These are phyloP conservation scores for Notholithocarpus densiflorus DNA, from an alignment of 306 rosid species.

Conservation along the genomic window DNA sequence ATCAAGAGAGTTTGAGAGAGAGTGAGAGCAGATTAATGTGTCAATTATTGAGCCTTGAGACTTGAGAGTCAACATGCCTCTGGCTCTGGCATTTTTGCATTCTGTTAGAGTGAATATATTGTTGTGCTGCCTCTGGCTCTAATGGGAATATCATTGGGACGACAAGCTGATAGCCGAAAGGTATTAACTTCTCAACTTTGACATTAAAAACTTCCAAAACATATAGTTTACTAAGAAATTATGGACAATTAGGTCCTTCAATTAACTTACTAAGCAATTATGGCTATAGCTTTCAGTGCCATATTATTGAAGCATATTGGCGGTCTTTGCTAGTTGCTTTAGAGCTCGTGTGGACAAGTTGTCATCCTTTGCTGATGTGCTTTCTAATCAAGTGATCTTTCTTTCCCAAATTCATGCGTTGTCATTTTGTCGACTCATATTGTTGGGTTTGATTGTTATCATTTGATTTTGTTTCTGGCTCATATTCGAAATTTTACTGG, in stretches of 20 bases:
- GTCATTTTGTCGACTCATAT: background rate
- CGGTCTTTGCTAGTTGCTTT: constrained; percentile 59
- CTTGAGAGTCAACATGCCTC: too few relatives aligned
- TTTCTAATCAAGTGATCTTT: constrained; percentile 3
- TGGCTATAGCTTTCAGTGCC: background rate
- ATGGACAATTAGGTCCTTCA: too few relatives aligned
- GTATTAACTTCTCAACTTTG: constrained; percentile 44
- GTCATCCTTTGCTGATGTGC: constrained; percentile 10
- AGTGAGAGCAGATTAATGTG: too few relatives aligned
- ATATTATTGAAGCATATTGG: constrained; percentile 26
- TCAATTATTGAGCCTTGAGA: too few relatives aligned
- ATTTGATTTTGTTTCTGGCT: background rate
- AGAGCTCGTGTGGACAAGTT: constrained; percentile 43
- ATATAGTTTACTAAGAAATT: too few relatives aligned
- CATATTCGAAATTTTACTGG: background rate
- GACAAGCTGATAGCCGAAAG: constrained; percentile 34
- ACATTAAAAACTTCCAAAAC: constrained; percentile 27
- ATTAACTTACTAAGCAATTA: background rate
- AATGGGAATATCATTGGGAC: constrained; percentile 45
- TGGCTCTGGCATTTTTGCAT: constrained; percentile 4
- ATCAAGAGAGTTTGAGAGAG: too few relatives aligned
- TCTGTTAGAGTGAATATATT: constrained; percentile 39
- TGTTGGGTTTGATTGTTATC: background rate
- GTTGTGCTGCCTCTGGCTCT: constrained; percentile 41
- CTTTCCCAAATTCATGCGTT: constrained; percentile 5